Conservation (phyloP, 768 basidiomycete genomes). For the Suillus alpinus region DNA sequence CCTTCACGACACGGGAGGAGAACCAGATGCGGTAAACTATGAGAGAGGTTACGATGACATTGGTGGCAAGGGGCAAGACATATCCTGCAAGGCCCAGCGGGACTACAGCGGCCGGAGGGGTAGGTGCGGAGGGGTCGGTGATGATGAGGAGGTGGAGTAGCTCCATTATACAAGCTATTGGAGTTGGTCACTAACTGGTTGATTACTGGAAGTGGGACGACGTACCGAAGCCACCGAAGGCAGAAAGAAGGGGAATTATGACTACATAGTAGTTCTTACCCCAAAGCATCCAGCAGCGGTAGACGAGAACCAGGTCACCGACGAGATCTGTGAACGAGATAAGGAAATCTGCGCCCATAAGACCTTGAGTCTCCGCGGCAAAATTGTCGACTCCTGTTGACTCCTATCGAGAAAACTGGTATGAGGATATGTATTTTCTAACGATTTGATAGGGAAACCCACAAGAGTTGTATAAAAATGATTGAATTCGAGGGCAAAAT, state of each 20-base stretch:
- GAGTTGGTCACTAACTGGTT: neutral
- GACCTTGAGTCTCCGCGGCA: slow-evolving; percentile 28
- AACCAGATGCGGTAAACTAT: slow-evolving; percentile 40
- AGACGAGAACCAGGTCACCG: slow-evolving; percentile 35
- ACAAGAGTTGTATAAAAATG: slow-evolving; percentile 34
- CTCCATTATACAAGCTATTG: slow-evolving; percentile 29
- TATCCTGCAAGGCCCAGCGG: slow-evolving; percentile 37
- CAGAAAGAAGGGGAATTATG: slow-evolving; percentile 32
- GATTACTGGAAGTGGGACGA: neutral
- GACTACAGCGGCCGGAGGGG: slow-evolving; percentile 33
- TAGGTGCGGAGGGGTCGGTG: slow-evolving; percentile 27
- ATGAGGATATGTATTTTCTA: slow-evolving; percentile 2
- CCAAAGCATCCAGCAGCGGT: slow-evolving; percentile 45
- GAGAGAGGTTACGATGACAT: slow-evolving; percentile 39
- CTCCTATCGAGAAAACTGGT: slow-evolving; percentile 16
- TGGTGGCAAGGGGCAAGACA: slow-evolving; percentile 38
- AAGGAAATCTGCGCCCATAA: slow-evolving; percentile 34
- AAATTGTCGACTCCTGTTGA: slow-evolving; percentile 25
- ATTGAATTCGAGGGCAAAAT: slow-evolving; percentile 34
- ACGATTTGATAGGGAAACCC: slow-evolving; percentile 7
- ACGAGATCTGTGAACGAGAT: slow-evolving; percentile 36
- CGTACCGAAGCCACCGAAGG: slow-evolving; percentile 35
- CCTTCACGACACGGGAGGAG: slow-evolving; percentile 13
- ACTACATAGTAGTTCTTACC: slow-evolving; percentile 30
- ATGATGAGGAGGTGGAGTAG: slow-evolving; percentile 27